Conservation (phyloP, 2,329 filamentous ascomycete species). For the Fusarium chuoi region DNA sequence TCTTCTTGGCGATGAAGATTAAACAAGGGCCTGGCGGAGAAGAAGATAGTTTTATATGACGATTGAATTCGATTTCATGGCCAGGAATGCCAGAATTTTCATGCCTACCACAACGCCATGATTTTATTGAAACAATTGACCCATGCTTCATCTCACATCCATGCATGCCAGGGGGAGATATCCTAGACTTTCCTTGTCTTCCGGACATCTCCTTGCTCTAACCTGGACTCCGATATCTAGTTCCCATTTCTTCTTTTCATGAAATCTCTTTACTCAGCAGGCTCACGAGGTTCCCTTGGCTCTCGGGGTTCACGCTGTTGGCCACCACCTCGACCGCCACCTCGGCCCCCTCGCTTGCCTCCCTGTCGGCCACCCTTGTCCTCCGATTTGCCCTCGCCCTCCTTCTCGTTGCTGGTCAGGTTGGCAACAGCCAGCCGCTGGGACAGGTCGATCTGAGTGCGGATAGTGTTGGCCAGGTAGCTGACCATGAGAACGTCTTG, state of each 20-base stretch:
- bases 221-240: conserved; percentile 34
- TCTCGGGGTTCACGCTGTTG: conserved; percentile 60
- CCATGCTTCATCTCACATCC: conserved; percentile 46
- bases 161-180: conserved; percentile 39
- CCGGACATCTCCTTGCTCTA: conserved; percentile 37
- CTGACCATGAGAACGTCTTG: conserved; percentile 98
- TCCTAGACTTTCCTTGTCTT: conserved; percentile 38
- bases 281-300: conserved; percentile 59
- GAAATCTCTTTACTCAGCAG: conserved; percentile 37
- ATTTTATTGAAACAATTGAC: conserved; percentile 50
- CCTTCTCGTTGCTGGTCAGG: conserved; percentile 63
- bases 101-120: conserved; percentile 53
- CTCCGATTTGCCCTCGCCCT: conserved; percentile 59
- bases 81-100: conserved; percentile 47
- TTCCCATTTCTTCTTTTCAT: conserved; percentile 27
- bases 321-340: conserved; percentile 62
- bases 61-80: conserved; percentile 51
- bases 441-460: conserved; percentile 97
- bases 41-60: conserved; percentile 42
- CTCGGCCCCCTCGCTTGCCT: conserved; percentile 62
- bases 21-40: not conserved
- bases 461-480: conserved; percentile 98
- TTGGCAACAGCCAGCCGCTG: conserved; percentile 90
- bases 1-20: conserved; percentile 17
- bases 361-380: conserved; percentile 60